Base-by-base conservation (phyloP, 345 rosid genomes). In the Eucalyptus sp. region DNA sequence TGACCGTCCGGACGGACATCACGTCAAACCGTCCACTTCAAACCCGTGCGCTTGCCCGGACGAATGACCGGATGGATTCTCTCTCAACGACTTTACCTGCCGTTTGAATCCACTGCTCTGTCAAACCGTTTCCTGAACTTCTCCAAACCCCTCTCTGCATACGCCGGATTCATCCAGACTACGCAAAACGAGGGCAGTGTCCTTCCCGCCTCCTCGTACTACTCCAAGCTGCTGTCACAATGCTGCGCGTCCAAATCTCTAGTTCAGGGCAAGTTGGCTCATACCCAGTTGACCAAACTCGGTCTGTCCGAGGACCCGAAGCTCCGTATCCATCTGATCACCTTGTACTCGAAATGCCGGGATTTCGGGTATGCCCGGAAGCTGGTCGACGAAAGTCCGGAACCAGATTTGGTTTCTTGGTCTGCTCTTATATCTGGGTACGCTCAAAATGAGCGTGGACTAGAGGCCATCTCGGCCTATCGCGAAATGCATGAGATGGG, bases 371-470 rank as follows among this genome's bases (percentile, higher is more conserved):
- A 91, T 88, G 95, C 95, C 51, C 92, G 92, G 79, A 91, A 92
- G 33, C 90, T 95, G 93, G 86, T 95, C 88, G 95, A 94, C 46
- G 90, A 85, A 94, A 92, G 94, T 95, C 90, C 94, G 44, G 94
- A 94, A 68, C 96, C 94, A 25, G 93, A 93, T 87, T 76, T 94
- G 87, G 92, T 94, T 88, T 93, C 94, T 89, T 94, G 96, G 97
- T 95, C 97, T 56, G 94, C 97, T 86, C 89, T 95, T 92, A 91
- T 95, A 88, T 94, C 97, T 54, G 95, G 96, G 56, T 93, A 92
- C 91, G 88, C 94, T 27, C 94, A 92, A 86, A 90, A 93, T 89
- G 95, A 95, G 64, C 86, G 86, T 20, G 91, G 91, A 64, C 64
- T 88, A 52, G 97, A 93, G 89, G 95, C 95, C 25, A 68, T 93